Evolutionary conservation across 257 asterid species (phyloP), one percentile per base, ranked within the genome.

Genomic region (Gentiana macrophylla): DNA sequence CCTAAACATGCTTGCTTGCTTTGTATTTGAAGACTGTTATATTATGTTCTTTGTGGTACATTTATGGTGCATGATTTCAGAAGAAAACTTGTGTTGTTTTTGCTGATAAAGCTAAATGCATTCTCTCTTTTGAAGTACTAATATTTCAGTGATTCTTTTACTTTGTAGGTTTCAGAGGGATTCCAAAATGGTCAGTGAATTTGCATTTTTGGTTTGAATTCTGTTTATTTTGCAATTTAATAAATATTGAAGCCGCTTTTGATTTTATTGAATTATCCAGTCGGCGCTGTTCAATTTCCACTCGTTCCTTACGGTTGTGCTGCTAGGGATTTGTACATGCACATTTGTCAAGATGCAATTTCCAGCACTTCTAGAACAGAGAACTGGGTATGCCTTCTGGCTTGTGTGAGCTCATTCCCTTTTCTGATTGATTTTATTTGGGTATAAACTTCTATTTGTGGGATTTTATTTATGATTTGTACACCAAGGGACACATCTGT

Each of bases 261-360:
- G 5, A 3, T 4, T 43, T 5, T 8, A 10, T 36, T 36, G 49
- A 35, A 46, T 64, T 83, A 24, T 66, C 63, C 95, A 89, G 95
- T 79, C 80, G 34, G 85, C 94, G 0, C 84, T 84, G 52, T 89
- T 89, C 95, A 89, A 89, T 78, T 86, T 86, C 77, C 94, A 84
- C 63, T 89, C 97, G 4, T 89, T 89, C 79, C 86, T 89, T 60
- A 83, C 93, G 4, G 95, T 86, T 11, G 95, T 86, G 71, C 68
- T 82, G 73, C 74, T 89, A 45, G 97, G 95, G 65, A 82, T 89
- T 51, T 89, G 95, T 79, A 83, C 93, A 53, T 89, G 97, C 81
- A 82, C 97, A 33, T 86, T 71, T 64, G 80, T 89, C 71, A 86
- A 89, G 88, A 77, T 86, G 66, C 93, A 89, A 53, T 89, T 86